Percentiles rank a stretch among this genome's conserved stretches.
Evolutionary conservation across 352 stramenopile genomes (phyloP).

Genomic region (Pythium sp.): DNA sequence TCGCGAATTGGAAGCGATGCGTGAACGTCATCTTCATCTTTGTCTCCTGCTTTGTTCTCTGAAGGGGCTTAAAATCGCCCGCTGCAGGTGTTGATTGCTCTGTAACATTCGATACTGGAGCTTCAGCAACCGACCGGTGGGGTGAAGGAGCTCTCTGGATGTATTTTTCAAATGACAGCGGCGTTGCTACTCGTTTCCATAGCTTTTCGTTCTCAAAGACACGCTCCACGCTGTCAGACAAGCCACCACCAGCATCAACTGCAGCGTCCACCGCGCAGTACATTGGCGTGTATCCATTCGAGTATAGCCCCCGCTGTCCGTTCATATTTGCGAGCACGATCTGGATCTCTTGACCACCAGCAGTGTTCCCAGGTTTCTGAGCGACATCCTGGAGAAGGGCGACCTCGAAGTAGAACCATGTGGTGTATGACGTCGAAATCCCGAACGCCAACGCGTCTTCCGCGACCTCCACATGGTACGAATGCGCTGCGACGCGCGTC

Average conservation of each 20-base stretch:
- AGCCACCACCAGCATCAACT: background rate
- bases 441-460: slow-evolving; percentile 39
- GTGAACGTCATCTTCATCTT: slow-evolving; percentile 56
- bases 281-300: slow-evolving; percentile 33
- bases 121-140: background rate
- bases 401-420: slow-evolving; percentile 50
- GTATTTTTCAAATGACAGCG: slow-evolving; percentile 42
- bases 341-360: slow-evolving; percentile 14
- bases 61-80: background rate
- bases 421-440: slow-evolving; percentile 40
- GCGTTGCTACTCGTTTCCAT: slow-evolving; percentile 36
- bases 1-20: slow-evolving; percentile 30
- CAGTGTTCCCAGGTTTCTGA: background rate
- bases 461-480: slow-evolving; percentile 37
- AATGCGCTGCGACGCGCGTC: slow-evolving; percentile 4
- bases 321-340: slow-evolving; percentile 44
- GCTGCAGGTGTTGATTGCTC: background rate
- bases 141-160: background rate
- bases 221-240: slow-evolving; percentile 12
- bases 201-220: slow-evolving; percentile 31
- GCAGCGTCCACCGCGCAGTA: slow-evolving; percentile 22
- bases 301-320: slow-evolving; percentile 35
- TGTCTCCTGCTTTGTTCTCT: slow-evolving; percentile 21
- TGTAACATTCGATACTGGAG: background rate
- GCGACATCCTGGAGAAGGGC: background rate